Base-by-base conservation (phyloP, 2,329 filamentous ascomycete genomes). In the Macrophomina tecta region DNA sequence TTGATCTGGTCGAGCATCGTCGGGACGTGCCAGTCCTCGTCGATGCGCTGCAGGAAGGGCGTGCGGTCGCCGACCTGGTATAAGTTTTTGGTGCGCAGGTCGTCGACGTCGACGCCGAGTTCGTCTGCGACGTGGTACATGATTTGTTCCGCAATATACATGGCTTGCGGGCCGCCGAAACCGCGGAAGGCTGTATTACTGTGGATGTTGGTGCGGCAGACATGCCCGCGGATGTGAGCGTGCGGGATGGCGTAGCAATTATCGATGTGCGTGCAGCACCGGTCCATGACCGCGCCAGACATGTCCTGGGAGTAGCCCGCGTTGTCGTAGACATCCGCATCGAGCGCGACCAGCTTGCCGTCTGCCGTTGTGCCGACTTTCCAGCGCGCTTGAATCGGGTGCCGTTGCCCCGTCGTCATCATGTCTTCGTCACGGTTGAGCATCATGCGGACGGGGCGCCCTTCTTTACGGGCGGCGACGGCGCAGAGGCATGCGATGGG, bases 101-200 rank as follows among this genome's bases (percentile, higher is more conserved):
- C 86, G 74, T 97, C 93, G 0, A 91, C 89, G 0, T 93, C 88
- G 71, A 98, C 95, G 3, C 86, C 86, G n/a, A 98, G 81, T 18
- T 90, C 89, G 76, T 98, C 94, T 0, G 95, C 93, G 52, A 96
- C 87, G 76, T 97, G 93, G 64, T 91, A 89, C 86, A 98, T 93
- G 78, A 91, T 93, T 4, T 86, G 89, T 79, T 98, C 94, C 5
- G 90, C 88, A 69, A 98, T 92, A 79, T 97, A 98, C 84, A 97
- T 90, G 67, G 94, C 95, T 77, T 98, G 94, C 0, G 94, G 94
- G 0, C 94, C 94, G 68, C 94, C 94, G 72, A 98, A 98, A 0
- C 94, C 94, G 72, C 94, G 89, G 84, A 97, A 98, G 0, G 94
- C 94, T 4, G 93, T 97, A 79, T 98, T 98, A 4, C 93, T 97